A percentile compares a stretch with the other conserved stretches of the same genome.
Conservation (phyloP, 176 grass and related monocot genomes). For the Bromus sterilis region DNA sequence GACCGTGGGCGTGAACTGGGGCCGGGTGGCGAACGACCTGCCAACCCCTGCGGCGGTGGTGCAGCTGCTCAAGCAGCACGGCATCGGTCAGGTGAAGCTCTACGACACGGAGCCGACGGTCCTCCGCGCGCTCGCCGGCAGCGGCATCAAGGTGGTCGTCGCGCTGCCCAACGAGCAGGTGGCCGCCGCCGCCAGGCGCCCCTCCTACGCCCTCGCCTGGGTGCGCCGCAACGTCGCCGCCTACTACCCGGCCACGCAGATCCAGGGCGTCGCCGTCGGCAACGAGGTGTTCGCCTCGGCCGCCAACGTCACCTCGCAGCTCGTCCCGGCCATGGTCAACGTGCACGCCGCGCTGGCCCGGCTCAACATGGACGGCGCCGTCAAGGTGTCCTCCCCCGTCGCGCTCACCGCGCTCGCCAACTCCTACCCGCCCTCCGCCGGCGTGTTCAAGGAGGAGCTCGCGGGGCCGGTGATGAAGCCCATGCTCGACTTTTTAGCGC, state of each 20-base stretch:
- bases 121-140: constrained; percentile 56
- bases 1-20: constrained; percentile 79
- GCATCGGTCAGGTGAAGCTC: constrained; percentile 73
- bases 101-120: constrained; percentile 70
- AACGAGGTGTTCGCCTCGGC: constrained; percentile 87
- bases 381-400: constrained; percentile 90
- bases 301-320: constrained; percentile 39
- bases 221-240: constrained; percentile 68
- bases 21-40: constrained; percentile 81
- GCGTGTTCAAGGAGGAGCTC: constrained; percentile 62
- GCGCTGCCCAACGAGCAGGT: constrained; percentile 81
- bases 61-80: constrained; percentile 75
- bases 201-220: constrained; percentile 51
- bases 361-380: constrained; percentile 37
- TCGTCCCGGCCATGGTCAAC: constrained; percentile 60
- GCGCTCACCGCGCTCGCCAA: constrained; percentile 64
- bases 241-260: constrained; percentile 73
- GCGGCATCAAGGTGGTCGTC: constrained; percentile 65
- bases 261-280: constrained; percentile 64
- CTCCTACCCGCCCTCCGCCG: constrained; percentile 76
- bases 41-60: constrained; percentile 48
- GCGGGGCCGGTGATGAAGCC: constrained; percentile 62
- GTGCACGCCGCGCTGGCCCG: constrained; percentile 37
- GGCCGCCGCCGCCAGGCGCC: constrained; percentile 16
- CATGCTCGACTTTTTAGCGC: constrained; percentile 63